Conservation (phyloP, 2,329 filamentous ascomycete species). For the Colletotrichum higginsianum region DNA sequence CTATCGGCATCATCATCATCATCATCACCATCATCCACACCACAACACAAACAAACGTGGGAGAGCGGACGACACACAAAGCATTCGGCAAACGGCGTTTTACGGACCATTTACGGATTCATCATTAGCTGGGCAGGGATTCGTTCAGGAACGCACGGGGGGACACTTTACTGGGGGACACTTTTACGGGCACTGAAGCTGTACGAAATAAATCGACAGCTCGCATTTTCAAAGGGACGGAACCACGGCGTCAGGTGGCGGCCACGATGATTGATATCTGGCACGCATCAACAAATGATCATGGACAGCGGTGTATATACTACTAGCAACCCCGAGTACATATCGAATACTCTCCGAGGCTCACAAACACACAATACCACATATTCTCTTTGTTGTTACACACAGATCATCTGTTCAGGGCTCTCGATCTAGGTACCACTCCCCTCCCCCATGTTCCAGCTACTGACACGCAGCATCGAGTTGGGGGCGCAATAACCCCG, state of each 20-base stretch:
- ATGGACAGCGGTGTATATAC: neutral
- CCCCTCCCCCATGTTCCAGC: neutral
- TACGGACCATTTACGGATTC: neutral
- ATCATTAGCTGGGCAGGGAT: slow-evolving; percentile 1
- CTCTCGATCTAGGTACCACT: neutral
- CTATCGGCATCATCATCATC: neutral
- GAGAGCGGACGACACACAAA: neutral
- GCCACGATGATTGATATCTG: slow-evolving; percentile 9
- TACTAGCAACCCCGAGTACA: neutral
- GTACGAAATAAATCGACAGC: slow-evolving; percentile 16
- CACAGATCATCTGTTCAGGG: neutral
- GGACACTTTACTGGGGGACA: too few relatives aligned
- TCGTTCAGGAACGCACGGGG: slow-evolving; percentile 4
- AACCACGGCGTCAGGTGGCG: slow-evolving; percentile 22
- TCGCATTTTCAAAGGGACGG: slow-evolving; percentile 11
- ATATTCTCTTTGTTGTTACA: neutral
- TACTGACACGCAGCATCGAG: neutral
- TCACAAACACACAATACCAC: neutral
- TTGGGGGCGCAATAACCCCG: slow-evolving; percentile 17
- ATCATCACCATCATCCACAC: neutral
- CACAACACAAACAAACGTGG: neutral
- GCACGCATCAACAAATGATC: slow-evolving; percentile 7
- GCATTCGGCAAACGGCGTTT: slow-evolving; percentile 35
- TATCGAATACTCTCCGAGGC: neutral
- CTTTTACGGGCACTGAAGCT: slow-evolving; percentile 1